Evolutionary conservation across 805 yeast species (phyloP).

Genomic region (Wickerhamiella sorbophila): DNA sequence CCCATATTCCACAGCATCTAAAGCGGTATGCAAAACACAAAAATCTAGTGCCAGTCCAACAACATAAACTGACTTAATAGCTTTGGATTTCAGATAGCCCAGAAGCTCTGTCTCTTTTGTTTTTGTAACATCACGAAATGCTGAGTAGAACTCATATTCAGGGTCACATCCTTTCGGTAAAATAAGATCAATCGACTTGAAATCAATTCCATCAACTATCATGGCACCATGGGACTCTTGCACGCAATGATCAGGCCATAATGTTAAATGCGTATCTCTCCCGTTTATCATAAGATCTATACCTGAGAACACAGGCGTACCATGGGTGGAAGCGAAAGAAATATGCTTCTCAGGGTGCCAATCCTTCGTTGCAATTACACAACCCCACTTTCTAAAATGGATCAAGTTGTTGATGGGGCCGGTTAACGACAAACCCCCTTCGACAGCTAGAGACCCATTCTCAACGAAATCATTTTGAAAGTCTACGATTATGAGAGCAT

Average conservation of each 20-base stretch:
- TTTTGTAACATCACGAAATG: slow-evolving; percentile 70
- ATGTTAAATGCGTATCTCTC: slow-evolving; percentile 29
- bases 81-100: slow-evolving; percentile 30
- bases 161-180: slow-evolving; percentile 58
- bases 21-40: slow-evolving; percentile 69
- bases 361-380: slow-evolving; percentile 63
- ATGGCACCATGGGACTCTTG: slow-evolving; percentile 55
- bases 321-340: slow-evolving; percentile 68
- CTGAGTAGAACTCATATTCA: slow-evolving; percentile 78
- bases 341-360: slow-evolving; percentile 76
- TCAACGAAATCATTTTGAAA: slow-evolving; percentile 70
- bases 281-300: slow-evolving; percentile 16
- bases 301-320: slow-evolving; percentile 35
- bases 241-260: slow-evolving; percentile 92
- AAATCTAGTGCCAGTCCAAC: slow-evolving; percentile 81
- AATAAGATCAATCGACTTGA: slow-evolving; percentile 27
- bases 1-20: slow-evolving; percentile 50
- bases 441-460: slow-evolving; percentile 61
- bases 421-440: slow-evolving; percentile 45
- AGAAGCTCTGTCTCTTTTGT: slow-evolving; percentile 54
- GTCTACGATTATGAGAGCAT: slow-evolving; percentile 63
- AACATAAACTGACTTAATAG: slow-evolving; percentile 46
- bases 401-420: slow-evolving; percentile 37
- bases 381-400: slow-evolving; percentile 36
- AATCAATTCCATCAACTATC: slow-evolving; percentile 38